Evolutionary conservation across 768 basidiomycete species (phyloP).

Genomic region (Mycena epipterygia): DNA sequence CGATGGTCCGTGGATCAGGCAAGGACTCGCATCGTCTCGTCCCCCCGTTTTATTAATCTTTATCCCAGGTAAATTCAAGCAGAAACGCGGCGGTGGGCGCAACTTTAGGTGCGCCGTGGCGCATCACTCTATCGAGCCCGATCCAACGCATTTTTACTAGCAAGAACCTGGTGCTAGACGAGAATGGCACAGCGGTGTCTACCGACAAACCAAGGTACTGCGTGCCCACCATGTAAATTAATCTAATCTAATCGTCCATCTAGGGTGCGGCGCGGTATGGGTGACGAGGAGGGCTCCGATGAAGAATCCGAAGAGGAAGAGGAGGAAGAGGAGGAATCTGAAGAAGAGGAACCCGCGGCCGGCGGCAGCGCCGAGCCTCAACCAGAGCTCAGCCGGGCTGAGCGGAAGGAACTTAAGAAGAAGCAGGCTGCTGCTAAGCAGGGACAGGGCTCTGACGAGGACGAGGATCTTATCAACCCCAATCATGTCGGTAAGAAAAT

Average conservation of each 20-base stretch:
- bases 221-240: conserved; percentile 20
- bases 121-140: conserved; percentile 11
- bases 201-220: conserved; percentile 61
- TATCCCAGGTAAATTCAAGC: conserved; percentile 83
- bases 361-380: conserved; percentile 43
- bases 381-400: conserved; percentile 76
- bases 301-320: conserved; percentile 54
- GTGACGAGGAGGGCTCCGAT: conserved; percentile 51
- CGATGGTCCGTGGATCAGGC: conserved; percentile 69
- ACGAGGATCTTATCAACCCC: conserved; percentile 82
- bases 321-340: conserved; percentile 52
- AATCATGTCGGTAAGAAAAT: conserved; percentile 83
- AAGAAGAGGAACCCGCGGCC: conserved; percentile 50
- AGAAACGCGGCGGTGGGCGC: conserved; percentile 90
- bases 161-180: conserved; percentile 71
- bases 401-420: conserved; percentile 88
- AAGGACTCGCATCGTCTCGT: conserved; percentile 13
- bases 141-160: conserved; percentile 48
- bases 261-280: conserved; percentile 42
- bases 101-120: conserved; percentile 74
- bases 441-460: conserved; percentile 60
- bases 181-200: conserved; percentile 66
- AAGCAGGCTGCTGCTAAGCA: conserved; percentile 71
- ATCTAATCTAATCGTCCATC: conserved; percentile 32
- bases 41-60: not conserved